phyloP scores from a whole-genome alignment of 1,284 basidiomycete genomes.

The Malassezia dermatis region DNA sequence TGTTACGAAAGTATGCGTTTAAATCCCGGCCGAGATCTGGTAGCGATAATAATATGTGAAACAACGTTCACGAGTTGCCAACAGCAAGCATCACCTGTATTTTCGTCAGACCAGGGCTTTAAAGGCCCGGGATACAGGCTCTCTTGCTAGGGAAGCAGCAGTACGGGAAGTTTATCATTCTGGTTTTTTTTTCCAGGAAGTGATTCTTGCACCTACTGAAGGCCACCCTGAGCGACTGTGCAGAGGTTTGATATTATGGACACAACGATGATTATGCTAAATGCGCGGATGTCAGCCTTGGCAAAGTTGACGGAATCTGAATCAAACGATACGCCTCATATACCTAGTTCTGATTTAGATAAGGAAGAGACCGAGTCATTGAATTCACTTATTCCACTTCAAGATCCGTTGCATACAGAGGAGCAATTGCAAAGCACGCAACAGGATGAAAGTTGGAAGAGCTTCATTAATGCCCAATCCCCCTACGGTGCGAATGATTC shows the following conservation, averaged over 20 bases:
- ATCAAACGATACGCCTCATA: background rate
- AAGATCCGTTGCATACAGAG: background rate
- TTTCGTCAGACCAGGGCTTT: background rate
- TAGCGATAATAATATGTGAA: background rate
- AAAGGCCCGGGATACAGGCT: background rate
- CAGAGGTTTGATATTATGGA: background rate
- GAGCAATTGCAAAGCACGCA: background rate
- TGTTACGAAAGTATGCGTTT: background rate
- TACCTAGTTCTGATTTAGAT: background rate
- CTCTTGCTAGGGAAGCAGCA: background rate
- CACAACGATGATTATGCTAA: background rate
- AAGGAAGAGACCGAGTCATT: background rate
- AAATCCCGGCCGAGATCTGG: background rate
- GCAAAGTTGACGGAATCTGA: conserved; percentile 3
- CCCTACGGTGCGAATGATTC: background rate
- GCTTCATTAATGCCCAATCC: conserved; percentile 1
- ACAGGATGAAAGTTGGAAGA: conserved; percentile 8
- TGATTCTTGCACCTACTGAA: background rate
- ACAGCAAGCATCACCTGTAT: background rate
- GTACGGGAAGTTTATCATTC: background rate
- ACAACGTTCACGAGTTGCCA: background rate
- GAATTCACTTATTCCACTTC: background rate
- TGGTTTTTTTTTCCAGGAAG: background rate
- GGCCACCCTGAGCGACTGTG: background rate
- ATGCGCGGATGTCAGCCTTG: conserved; percentile 3